These are phyloP conservation scores for Teratosphaeria pseudoeucalypti DNA, from an alignment of 2,329 filamentous ascomycete genomes.

Conservation along the genomic window DNA sequence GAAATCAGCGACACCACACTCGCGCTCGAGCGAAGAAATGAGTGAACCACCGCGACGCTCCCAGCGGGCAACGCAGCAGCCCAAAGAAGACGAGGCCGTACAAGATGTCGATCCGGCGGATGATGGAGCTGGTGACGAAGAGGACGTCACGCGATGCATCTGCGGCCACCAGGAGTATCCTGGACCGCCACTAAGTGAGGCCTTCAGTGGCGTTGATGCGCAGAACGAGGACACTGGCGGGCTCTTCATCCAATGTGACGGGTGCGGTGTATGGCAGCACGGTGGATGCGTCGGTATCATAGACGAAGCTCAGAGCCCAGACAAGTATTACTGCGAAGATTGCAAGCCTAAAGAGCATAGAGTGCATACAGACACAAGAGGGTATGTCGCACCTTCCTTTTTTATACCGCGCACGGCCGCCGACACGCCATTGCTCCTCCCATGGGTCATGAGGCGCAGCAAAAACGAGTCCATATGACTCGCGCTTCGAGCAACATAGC, in stretches of 20 bases:
- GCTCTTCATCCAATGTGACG: constrained; percentile 95
- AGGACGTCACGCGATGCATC: constrained; percentile 90
- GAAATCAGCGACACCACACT: constrained; percentile 65
- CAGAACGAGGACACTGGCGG: constrained; percentile 80
- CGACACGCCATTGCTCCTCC: background rate
- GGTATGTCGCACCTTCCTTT: constrained; percentile 51
- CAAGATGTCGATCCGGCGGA: constrained; percentile 54
- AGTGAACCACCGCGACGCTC: constrained; percentile 66
- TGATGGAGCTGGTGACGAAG: constrained; percentile 38
- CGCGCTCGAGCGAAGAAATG: constrained; percentile 57
- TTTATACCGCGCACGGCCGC: background rate
- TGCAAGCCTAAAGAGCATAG: constrained; percentile 88
- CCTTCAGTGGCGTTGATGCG: constrained; percentile 36
- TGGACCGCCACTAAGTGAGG: constrained; percentile 55
- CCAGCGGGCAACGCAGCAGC: constrained; percentile 60
- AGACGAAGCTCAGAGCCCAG: constrained; percentile 82
- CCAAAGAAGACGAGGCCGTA: constrained; percentile 45
- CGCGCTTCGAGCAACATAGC: background rate
- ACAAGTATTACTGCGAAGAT: constrained; percentile 96
- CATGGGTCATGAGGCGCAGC: background rate
- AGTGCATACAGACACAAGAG: constrained; percentile 68
- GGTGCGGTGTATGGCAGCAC: constrained; percentile 98
- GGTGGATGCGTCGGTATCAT: constrained; percentile 96
- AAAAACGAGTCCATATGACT: background rate
- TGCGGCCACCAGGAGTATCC: constrained; percentile 94